Conservation (phyloP, 176 grass and related monocot species). For the Calamus simplicifolius region DNA sequence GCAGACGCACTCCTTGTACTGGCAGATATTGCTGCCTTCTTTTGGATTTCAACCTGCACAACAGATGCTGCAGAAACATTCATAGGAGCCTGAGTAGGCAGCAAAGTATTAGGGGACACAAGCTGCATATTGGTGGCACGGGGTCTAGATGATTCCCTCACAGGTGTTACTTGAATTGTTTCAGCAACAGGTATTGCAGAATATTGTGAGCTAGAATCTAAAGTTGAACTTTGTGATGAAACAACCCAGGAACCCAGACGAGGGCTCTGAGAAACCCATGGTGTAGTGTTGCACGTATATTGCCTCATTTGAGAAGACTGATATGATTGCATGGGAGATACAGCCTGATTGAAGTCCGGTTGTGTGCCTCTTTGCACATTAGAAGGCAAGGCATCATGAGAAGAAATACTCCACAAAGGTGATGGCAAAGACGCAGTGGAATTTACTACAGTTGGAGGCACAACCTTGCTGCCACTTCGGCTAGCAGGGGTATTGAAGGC, state of each 20-base stretch:
- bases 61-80: slow-evolving; percentile 30
- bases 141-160: slow-evolving; percentile 36
- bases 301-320: slow-evolving; percentile 54
- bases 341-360: slow-evolving; percentile 70
- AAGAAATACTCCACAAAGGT: slow-evolving; percentile 34
- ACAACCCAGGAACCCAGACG: slow-evolving; percentile 48
- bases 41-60: slow-evolving; percentile 36
- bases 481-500: slow-evolving; percentile 24
- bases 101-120: slow-evolving; percentile 31
- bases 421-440: slow-evolving; percentile 30
- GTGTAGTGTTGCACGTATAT: slow-evolving; percentile 26
- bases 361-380: slow-evolving; percentile 59
- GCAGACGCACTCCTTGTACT: slow-evolving; percentile 32
- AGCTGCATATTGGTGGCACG: slow-evolving; percentile 26
- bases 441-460: slow-evolving; percentile 18
- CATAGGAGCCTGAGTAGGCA: slow-evolving; percentile 29
- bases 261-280: slow-evolving; percentile 57
- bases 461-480: slow-evolving; percentile 45
- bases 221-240: slow-evolving; percentile 61
- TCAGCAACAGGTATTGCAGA: slow-evolving; percentile 40
- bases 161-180: slow-evolving; percentile 45
- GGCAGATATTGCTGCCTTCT: slow-evolving; percentile 41
- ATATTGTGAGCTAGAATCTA: slow-evolving; percentile 55
- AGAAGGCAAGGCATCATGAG: slow-evolving; percentile 37
- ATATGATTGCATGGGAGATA: slow-evolving; percentile 55